Evolutionary conservation across 2,329 filamentous ascomycete species (phyloP), one percentile per base, ranked within the genome.

Genomic region (Neoascochyta sp.): DNA sequence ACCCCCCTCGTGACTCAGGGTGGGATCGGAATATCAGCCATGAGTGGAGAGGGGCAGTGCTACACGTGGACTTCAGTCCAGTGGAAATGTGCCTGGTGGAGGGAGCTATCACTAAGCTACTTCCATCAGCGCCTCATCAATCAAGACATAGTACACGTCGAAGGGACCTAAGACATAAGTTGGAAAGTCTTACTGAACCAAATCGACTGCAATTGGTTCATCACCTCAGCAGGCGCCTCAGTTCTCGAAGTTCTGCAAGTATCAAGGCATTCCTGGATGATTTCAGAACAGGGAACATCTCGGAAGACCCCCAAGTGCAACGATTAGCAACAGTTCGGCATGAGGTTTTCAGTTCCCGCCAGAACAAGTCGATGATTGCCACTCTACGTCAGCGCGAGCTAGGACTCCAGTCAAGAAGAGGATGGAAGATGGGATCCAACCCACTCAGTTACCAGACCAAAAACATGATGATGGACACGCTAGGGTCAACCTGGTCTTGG

Each of bases 401-500:
- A 4, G 60, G 60, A 9, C 22, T 42, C 9, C 48, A 52, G 11
- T 48, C 49, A 20, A 43, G 38, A 14, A 40, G 54, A 32, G 53
- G 53, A 8, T 60, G 51, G 50, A 45, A 38, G 24, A 20, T 45
- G 14, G 43, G 52, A 5, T 42, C 50, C 2, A 47, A 21, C 11
- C 25, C 50, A 6, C 18, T 57, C 2, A 42, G 50, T 1, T 54
- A 55, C 16, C 45, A 45, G 7, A 16, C 48, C 5, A 54, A 43
- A 24, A 62, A 62, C 25, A 52, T 43, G 11, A 15, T 52, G n/a
- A 47, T 60, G 16, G 55, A 66, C 14, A 59, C 65, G 1, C 46
- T 78, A 10, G 66, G 62, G 4, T 61, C 62, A 3, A 64, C 59
- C 15, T 65, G 61, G 29, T 62, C 65, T 9, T 80, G 73, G 65